A percentile compares a stretch with the other conserved stretches of the same genome.
Evolutionary conservation across 2,329 filamentous ascomycete species (phyloP).

Genomic region (Colletotrichum sp.): DNA sequence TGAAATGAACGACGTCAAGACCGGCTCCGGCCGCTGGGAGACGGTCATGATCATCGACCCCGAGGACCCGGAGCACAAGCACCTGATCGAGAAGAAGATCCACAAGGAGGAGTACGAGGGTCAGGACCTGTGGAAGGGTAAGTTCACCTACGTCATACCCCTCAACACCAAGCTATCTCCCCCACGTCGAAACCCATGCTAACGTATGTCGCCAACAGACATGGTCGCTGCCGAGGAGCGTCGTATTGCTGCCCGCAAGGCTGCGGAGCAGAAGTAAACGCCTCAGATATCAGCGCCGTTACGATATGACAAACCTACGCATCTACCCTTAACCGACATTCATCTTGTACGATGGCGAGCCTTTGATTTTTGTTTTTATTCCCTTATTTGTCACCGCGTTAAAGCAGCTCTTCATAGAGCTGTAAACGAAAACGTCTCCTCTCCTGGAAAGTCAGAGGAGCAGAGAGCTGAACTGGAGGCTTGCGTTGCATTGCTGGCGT

Average conservation of each 20-base stretch:
- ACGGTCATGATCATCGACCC: slow-evolving; percentile 82
- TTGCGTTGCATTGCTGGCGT: slow-evolving; percentile 8
- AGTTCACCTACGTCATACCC: slow-evolving; percentile 29
- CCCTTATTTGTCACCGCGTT: background rate
- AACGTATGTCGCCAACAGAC: slow-evolving; percentile 54
- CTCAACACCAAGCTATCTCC: background rate
- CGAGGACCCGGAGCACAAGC: slow-evolving; percentile 81
- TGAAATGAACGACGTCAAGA: slow-evolving; percentile 78
- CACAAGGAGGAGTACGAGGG: slow-evolving; percentile 88
- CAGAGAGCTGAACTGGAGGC: background rate
- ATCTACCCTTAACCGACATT: background rate
- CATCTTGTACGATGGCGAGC: slow-evolving; percentile 6
- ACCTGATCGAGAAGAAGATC: slow-evolving; percentile 83
- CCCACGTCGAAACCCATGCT: background rate
- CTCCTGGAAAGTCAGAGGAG: background rate
- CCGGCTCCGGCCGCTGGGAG: slow-evolving; percentile 81
- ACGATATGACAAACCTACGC: background rate
- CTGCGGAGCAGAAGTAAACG: slow-evolving; percentile 17
- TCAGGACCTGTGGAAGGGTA: slow-evolving; percentile 92
- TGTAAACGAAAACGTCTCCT: background rate
- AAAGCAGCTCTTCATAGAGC: background rate
- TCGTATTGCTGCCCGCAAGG: slow-evolving; percentile 47
- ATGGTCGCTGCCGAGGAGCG: slow-evolving; percentile 85
- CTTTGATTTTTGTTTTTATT: background rate
- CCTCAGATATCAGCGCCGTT: background rate